Conservation (phyloP, 2,329 filamentous ascomycete species). For the Ophiostoma angusticollis region DNA sequence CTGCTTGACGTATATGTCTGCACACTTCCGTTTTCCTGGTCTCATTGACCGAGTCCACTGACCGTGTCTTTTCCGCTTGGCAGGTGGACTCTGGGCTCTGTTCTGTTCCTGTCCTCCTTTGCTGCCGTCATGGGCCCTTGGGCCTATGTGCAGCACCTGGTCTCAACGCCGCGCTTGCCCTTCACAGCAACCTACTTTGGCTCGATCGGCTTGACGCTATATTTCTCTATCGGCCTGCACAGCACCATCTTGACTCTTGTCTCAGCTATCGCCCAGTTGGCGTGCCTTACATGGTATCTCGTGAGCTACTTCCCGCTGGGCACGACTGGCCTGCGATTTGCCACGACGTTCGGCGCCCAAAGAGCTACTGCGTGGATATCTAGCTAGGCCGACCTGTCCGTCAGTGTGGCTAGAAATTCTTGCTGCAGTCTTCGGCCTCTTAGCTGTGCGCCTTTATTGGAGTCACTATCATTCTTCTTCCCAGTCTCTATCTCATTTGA, state of each 20-base stretch:
- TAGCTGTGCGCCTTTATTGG: no score
- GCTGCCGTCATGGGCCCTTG: constrained; percentile 86
- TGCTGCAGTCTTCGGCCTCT: no score
- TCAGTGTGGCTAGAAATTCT: no score
- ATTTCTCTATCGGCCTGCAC: constrained; percentile 78
- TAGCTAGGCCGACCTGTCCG: constrained; percentile 43
- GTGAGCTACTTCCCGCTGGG: constrained; percentile 99
- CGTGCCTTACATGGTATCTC: constrained; percentile 79
- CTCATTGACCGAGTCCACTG: not conserved
- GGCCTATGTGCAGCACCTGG: constrained; percentile 70
- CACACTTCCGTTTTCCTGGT: constrained; percentile 4
- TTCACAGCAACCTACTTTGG: constrained; percentile 95
- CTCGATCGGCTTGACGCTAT: constrained; percentile 77
- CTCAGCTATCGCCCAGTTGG: constrained; percentile 71
- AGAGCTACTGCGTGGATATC: constrained; percentile 82
- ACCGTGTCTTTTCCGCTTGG: constrained; percentile 4
- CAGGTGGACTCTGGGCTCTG: constrained; percentile 89
- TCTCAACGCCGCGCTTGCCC: constrained; percentile 72
- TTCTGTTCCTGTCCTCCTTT: constrained; percentile 84
- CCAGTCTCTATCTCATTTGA: no score
- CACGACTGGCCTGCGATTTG: constrained; percentile 71
- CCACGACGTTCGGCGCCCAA: constrained; percentile 72
- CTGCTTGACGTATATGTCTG: not conserved
- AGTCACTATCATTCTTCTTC: no score
- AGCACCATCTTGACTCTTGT: constrained; percentile 76